These are phyloP conservation scores for Cladophialophora yegresii DNA, from an alignment of 2,329 filamentous ascomycete genomes.

Conservation along the genomic window DNA sequence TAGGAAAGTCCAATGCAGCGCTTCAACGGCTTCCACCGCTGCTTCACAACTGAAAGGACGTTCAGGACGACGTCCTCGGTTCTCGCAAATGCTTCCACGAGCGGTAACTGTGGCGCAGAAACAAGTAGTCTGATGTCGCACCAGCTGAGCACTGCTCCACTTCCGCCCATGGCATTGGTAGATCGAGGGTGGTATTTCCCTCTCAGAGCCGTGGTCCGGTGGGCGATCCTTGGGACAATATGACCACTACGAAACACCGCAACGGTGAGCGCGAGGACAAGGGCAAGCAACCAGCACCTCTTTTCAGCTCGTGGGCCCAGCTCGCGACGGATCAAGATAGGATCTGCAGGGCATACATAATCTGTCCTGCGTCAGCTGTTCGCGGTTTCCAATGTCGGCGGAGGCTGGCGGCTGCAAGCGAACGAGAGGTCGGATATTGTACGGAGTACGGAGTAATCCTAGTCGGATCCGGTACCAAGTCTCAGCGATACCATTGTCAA, in stretches of 20 bases:
- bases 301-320: constrained; percentile 20
- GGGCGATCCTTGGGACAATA: constrained; percentile 9
- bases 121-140: not conserved
- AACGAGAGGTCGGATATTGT: not conserved
- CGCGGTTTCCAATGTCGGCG: not conserved
- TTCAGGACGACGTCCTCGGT: constrained; percentile 3
- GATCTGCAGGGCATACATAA: constrained; percentile 13
- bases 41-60: not conserved
- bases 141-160: not conserved
- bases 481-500: not conserved
- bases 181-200: constrained; percentile 11
- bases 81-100: constrained; percentile 1
- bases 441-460: not conserved
- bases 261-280: constrained; percentile 5
- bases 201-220: constrained; percentile 1
- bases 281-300: not conserved
- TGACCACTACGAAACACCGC: constrained; percentile 16
- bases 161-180: not conserved
- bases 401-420: not conserved
- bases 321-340: constrained; percentile 10
- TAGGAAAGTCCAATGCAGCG: constrained; percentile 3
- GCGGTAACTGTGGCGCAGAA: not conserved
- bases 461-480: not conserved
- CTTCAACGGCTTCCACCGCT: constrained; percentile 6
- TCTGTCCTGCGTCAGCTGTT: not conserved